phyloP scores from a whole-genome alignment of 306 rosid species.

The Cyamopsis tetragonoloba region DNA sequence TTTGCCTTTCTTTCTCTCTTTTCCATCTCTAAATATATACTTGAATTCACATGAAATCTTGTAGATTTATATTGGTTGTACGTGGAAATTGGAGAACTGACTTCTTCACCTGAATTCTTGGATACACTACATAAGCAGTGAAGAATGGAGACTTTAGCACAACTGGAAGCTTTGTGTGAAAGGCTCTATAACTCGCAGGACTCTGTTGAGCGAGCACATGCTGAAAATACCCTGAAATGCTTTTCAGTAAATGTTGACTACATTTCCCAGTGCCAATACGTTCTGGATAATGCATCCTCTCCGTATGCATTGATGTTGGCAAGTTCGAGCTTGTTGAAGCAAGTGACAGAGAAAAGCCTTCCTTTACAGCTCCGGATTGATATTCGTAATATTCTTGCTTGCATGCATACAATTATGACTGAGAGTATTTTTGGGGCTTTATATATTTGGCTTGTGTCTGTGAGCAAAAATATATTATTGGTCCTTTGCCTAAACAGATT shows the following conservation, averaged over 20 bases:
- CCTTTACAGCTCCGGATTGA: slow-evolving; percentile 51
- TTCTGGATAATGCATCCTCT: slow-evolving; percentile 46
- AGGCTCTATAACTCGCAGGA: slow-evolving; percentile 50
- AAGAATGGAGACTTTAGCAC: slow-evolving; percentile 53
- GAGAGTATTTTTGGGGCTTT: slow-evolving; percentile 20
- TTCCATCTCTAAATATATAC: slow-evolving; percentile 28
- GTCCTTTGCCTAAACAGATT: slow-evolving; percentile 6
- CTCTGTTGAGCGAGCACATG: slow-evolving; percentile 50
- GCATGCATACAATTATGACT: slow-evolving; percentile 25
- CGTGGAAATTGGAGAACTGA: slow-evolving; percentile 33
- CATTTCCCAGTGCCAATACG: slow-evolving; percentile 51
- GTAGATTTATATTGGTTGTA: slow-evolving; percentile 34
- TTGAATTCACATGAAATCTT: slow-evolving; percentile 31
- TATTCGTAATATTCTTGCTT: slow-evolving; percentile 50
- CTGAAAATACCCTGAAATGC: slow-evolving; percentile 49
- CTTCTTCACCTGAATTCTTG: slow-evolving; percentile 37
- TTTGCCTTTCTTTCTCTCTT: too few relatives aligned
- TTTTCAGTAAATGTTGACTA: slow-evolving; percentile 40
- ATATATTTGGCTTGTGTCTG: slow-evolving; percentile 15
- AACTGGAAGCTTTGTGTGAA: slow-evolving; percentile 47
- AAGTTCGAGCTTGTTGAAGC: slow-evolving; percentile 57
- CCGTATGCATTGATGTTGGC: slow-evolving; percentile 56
- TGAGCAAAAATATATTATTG: background rate
- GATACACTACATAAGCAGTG: slow-evolving; percentile 37
- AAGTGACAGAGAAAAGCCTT: slow-evolving; percentile 51